Percentiles rank a stretch among this genome's conserved stretches.
These are phyloP conservation scores for Tillandsia leiboldiana DNA, from an alignment of 176 grass and related monocot genomes.

Conservation along the genomic window DNA sequence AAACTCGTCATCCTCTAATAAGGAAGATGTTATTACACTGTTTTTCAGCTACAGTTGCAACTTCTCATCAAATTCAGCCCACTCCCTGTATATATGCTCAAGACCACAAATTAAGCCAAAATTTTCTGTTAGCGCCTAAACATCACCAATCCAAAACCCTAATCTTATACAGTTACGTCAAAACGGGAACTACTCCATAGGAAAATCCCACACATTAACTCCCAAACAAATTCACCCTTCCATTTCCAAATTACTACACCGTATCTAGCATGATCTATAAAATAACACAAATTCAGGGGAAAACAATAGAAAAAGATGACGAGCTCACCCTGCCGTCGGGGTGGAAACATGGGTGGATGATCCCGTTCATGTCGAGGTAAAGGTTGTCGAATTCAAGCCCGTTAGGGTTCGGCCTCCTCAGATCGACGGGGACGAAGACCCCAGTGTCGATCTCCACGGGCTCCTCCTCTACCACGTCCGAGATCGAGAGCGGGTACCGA, in stretches of 20 bases:
- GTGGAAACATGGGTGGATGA: slow-evolving; percentile 98
- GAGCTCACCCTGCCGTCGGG: slow-evolving; percentile 67
- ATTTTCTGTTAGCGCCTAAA: no score
- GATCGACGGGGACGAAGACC: slow-evolving; percentile 70
- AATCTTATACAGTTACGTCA: no score
- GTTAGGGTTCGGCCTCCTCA: slow-evolving; percentile 71
- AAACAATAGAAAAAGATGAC: background rate
- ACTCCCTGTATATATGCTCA: no score
- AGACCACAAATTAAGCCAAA: no score
- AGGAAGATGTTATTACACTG: no score
- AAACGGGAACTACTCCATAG: no score
- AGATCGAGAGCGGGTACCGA: slow-evolving; percentile 61
- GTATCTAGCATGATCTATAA: background rate
- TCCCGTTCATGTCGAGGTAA: slow-evolving; percentile 93
- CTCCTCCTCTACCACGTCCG: slow-evolving; percentile 74
- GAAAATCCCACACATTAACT: no score
- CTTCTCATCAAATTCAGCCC: no score
- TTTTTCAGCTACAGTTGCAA: no score
- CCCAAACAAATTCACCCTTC: no score
- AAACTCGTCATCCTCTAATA: no score
- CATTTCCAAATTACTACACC: background rate
- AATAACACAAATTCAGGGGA: background rate
- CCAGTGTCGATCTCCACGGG: slow-evolving; percentile 48
- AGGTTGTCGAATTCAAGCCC: slow-evolving; percentile 97
- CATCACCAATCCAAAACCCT: no score